These are phyloP conservation scores for Chondrus crispus DNA, from an alignment of 23 red algal genomes.

Conservation along the genomic window DNA sequence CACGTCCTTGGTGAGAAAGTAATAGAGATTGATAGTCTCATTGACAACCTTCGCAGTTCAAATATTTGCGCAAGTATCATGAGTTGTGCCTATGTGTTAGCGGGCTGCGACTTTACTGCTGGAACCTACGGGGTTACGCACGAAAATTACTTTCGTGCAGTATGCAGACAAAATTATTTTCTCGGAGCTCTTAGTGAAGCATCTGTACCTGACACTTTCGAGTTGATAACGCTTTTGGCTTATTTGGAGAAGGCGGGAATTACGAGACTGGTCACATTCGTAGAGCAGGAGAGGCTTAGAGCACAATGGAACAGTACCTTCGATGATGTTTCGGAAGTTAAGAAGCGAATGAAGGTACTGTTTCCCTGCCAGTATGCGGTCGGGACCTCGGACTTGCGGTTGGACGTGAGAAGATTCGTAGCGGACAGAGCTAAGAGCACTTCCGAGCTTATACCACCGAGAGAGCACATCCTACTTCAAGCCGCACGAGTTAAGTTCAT, in stretches of 20 bases:
- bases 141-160: not conserved
- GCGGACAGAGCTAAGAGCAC: not conserved
- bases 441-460: not conserved
- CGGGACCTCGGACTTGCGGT: not conserved
- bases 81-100: not conserved
- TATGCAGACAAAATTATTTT: not conserved
- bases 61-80: not conserved
- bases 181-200: not conserved
- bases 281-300: not conserved
- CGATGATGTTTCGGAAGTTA: not conserved
- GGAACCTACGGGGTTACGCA: not conserved
- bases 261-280: not conserved
- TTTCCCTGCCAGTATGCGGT: not conserved
- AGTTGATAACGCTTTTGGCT: not conserved
- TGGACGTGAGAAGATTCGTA: not conserved
- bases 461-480: not conserved
- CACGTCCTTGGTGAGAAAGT: not conserved
- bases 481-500: not conserved
- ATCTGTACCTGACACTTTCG: not conserved
- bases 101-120: constrained; percentile 8
- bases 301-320: not conserved
- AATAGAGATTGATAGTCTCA: not conserved
- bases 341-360: not conserved
- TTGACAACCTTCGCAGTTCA: not conserved
- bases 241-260: not conserved